These are phyloP conservation scores for Ophidiomyces ophidiicola DNA, from an alignment of 2,329 filamentous ascomycete genomes.

Conservation along the genomic window DNA sequence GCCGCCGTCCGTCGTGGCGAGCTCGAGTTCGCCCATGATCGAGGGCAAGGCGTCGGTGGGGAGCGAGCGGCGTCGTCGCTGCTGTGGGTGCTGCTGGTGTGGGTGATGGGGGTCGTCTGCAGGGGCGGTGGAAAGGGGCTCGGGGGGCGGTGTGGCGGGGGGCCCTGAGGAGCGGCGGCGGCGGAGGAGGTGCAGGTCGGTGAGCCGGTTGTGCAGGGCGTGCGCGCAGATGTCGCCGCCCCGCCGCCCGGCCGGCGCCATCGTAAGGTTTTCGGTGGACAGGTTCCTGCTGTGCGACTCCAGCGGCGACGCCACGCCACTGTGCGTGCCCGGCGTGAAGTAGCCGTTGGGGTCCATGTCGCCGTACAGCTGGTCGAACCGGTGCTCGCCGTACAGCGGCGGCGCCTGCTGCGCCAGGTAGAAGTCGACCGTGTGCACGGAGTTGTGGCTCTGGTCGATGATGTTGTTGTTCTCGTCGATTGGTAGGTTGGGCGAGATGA, in stretches of 20 bases:
- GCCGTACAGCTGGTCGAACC: conserved; percentile 80
- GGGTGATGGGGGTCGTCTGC: conserved; percentile 19
- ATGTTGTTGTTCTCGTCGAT: conserved; percentile 80
- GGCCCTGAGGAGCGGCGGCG: conserved; percentile 9
- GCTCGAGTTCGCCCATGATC: conserved; percentile 21
- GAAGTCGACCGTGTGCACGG: conserved; percentile 38
- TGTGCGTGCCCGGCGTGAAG: conserved; percentile 55
- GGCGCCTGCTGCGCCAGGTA: conserved; percentile 59
- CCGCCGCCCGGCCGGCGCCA: conserved; percentile 36
- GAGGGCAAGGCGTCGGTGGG: conserved; percentile 22
- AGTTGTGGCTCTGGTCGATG: conserved; percentile 46
- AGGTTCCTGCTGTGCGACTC: conserved; percentile 56
- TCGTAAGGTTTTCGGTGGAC: conserved; percentile 68
- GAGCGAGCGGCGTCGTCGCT: conserved; percentile 15
- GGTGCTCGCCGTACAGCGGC: conserved; percentile 83
- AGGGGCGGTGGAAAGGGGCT: conserved; percentile 7
- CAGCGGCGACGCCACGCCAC: conserved; percentile 71
- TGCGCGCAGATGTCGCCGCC: conserved; percentile 48
- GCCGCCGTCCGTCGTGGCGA: conserved; percentile 16
- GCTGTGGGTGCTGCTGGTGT: too few species aligned
- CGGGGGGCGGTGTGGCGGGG: conserved; percentile 8
- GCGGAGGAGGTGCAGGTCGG: conserved; percentile 37
- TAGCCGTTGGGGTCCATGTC: conserved; percentile 73
- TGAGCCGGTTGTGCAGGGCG: conserved; percentile 58
- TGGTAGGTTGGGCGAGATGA: conserved; percentile 87